Evolutionary conservation across 179 eudicot genomes (phyloP).

Genomic region (Spergularia azorica): DNA sequence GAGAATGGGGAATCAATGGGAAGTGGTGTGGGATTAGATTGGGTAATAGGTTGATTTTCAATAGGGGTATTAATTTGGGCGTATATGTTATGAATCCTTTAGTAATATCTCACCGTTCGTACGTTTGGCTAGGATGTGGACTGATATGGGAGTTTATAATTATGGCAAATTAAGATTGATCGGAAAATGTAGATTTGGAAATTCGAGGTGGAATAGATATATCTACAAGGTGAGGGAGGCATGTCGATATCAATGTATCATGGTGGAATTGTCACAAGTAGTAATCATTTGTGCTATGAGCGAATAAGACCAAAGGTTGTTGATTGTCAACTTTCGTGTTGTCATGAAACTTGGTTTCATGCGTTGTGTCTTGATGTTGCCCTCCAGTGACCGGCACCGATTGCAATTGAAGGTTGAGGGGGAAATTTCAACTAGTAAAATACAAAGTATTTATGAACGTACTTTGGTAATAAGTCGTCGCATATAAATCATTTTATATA

Average conservation of each 20-base stretch:
- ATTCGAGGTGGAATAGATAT: constrained; percentile 1
- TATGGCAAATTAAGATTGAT: neutral
- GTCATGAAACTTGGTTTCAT: neutral
- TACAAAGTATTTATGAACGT: too few species aligned
- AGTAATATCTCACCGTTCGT: constrained; percentile 12
- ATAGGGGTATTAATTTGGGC: neutral
- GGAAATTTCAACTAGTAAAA: too few species aligned
- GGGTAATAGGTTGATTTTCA: neutral
- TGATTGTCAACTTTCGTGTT: neutral
- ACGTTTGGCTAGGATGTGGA: neutral
- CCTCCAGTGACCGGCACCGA: too few species aligned
- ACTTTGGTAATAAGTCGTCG: too few species aligned
- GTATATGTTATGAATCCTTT: too few species aligned
- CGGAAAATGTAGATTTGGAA: neutral
- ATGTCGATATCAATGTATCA: neutral
- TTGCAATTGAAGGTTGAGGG: too few species aligned
- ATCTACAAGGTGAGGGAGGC: neutral
- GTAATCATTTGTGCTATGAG: neutral
- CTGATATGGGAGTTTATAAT: neutral
- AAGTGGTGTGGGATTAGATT: neutral
- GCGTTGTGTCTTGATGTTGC: neutral
- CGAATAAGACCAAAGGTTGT: neutral
- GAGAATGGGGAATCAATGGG: constrained; percentile 2
- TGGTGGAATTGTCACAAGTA: constrained; percentile 2
- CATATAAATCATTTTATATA: too few species aligned